Evolutionary conservation across 768 basidiomycete genomes (phyloP), one percentile per base, ranked within the genome.

Genomic region (Podaxis rugospora): DNA sequence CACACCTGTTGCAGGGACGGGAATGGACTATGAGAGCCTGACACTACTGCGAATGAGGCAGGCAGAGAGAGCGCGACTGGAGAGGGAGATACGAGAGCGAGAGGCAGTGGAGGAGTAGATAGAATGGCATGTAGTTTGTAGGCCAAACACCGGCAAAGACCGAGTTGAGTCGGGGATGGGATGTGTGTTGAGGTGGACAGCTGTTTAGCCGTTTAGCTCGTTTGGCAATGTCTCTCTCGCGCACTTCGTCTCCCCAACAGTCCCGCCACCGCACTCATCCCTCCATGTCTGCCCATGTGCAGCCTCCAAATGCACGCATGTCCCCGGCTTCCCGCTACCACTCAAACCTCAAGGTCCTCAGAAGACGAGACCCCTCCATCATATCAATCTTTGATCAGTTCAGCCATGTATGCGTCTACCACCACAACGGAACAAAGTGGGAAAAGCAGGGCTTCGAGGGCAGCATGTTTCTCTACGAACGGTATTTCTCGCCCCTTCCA

Each of bases 401-500:
- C 78, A 90, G 87, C 66, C 90, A 93, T 75, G 90, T 92, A 58
- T 91, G 90, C 75, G 77, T 92, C 57, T 92, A 92, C 66, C 86
- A 89, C 69, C 82, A 86, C 69, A 86, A 90, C 65, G 88, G 78
- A 5, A 74, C 81, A 66, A 87, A 85, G 68, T 94, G 92, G 92
- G 84, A 86, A 72, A 92, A 92, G 72, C 83, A 88, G 62, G 91
- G 91, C 46, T 89, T 74, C 69, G 92, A 94, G 71, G 92, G 92
- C n/a, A 88, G 84, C 74, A 91, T 93, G 86, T 93, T 94, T 74
- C 77, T 94, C 65, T 92, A 89, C 67, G 91, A 93, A 76, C 80
- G 91, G 91, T 92, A 66, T 65, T 83, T 77, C 23, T n/a, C 23
- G 39, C 39, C 23, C 23, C 27, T 14, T 23, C 18, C 21, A 23